Evolutionary conservation across 2,329 filamentous ascomycete species (phyloP).

Genomic region (Ophiocordyceps camponoti-rufipedis): DNA sequence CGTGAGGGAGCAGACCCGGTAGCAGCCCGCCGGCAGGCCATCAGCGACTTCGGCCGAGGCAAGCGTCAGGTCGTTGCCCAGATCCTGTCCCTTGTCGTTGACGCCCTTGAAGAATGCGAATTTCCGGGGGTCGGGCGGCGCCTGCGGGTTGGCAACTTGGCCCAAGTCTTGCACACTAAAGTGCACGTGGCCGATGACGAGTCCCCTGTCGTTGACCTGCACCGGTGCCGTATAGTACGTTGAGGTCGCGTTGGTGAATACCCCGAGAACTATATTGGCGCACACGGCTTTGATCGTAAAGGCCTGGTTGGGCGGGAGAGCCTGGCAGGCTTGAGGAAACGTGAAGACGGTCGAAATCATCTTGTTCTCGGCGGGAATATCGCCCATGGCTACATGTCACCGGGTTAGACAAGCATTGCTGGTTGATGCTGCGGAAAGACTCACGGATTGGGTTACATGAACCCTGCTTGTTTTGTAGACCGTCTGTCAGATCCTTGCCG

Average conservation of each 20-base stretch:
- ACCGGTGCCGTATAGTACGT: constrained; percentile 46
- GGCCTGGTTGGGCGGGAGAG: constrained; percentile 24
- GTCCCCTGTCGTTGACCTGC: constrained; percentile 25
- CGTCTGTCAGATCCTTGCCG: constrained; percentile 38
- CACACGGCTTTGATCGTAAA: constrained; percentile 36
- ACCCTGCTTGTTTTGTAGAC: constrained; percentile 34
- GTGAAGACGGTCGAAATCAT: constrained; percentile 40
- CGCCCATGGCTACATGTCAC: constrained; percentile 31
- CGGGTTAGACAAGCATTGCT: background rate
- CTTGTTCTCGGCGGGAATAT: constrained; percentile 32
- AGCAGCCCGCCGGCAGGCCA: constrained; percentile 43
- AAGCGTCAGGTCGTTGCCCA: background rate
- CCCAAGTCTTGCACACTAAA: constrained; percentile 39
- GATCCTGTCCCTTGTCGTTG: constrained; percentile 30
- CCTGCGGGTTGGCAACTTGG: constrained; percentile 26
- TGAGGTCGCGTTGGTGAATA: constrained; percentile 39
- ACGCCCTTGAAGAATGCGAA: constrained; percentile 51
- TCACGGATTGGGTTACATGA: constrained; percentile 43
- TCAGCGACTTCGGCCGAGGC: constrained; percentile 17
- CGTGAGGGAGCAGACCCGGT: constrained; percentile 47
- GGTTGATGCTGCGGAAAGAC: constrained; percentile 7
- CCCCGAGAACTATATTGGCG: constrained; percentile 34
- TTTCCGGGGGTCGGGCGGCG: constrained; percentile 31
- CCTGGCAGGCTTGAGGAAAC: constrained; percentile 31
- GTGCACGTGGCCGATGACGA: constrained; percentile 41